phyloP scores from a whole-genome alignment of 2,329 filamentous ascomycete genomes.

The Didymella pinodella region DNA sequence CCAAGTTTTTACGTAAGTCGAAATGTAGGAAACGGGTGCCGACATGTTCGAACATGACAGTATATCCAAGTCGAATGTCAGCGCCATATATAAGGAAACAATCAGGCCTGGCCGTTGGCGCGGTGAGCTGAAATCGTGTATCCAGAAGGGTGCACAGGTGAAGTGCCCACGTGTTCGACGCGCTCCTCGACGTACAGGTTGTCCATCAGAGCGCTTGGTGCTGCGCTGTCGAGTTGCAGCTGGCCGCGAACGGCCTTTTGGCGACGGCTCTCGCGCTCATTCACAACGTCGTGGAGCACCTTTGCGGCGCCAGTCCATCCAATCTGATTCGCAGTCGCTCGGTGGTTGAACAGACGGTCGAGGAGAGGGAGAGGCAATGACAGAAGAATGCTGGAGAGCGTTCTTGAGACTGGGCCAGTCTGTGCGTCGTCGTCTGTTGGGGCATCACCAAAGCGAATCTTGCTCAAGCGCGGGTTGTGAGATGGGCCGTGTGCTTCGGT shows the following conservation, averaged over 20 bases:
- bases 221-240: constrained; percentile 34
- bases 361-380: constrained; percentile 74
- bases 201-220: constrained; percentile 33
- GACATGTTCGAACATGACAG: constrained; percentile 20
- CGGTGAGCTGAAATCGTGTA: constrained; percentile 41
- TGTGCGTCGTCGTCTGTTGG: constrained; percentile 55
- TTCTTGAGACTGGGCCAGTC: constrained; percentile 53
- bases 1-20: constrained; percentile 27
- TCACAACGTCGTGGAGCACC: constrained; percentile 53
- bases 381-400: constrained; percentile 72
- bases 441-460: constrained; percentile 76
- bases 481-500: constrained; percentile 47
- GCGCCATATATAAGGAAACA: constrained; percentile 12
- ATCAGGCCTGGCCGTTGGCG: constrained; percentile 15
- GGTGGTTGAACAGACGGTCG: constrained; percentile 70
- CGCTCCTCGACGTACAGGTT: constrained; percentile 44
- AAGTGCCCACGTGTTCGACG: constrained; percentile 50
- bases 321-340: constrained; percentile 59
- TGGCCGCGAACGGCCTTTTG: constrained; percentile 41
- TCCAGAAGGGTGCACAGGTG: constrained; percentile 49
- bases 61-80: constrained; percentile 16
- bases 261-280: constrained; percentile 54
- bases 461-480: constrained; percentile 64
- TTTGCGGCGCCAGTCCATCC: constrained; percentile 51
- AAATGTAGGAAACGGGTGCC: constrained; percentile 19